Evolutionary conservation across 2,329 filamentous ascomycete species (phyloP), one percentile per base, ranked within the genome.

Genomic region (Trichoderma koningiopsis): DNA sequence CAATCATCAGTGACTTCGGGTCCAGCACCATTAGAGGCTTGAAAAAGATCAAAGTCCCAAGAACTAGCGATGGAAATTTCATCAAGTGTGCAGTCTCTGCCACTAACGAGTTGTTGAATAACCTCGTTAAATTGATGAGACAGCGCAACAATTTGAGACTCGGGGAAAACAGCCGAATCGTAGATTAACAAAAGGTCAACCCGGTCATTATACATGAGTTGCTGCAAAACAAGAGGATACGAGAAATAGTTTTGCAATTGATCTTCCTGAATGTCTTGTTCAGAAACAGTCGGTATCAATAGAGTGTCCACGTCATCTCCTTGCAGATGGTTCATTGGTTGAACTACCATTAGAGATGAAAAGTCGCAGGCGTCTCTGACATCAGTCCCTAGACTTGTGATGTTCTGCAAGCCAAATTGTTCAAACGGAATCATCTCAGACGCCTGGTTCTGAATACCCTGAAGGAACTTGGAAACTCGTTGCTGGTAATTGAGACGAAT

Each of bases 381-480:
- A 13, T 62, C 47, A 31, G 43, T 10, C 10, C 68, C 49, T 8
- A 70, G 19, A 1, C 49, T 70, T 2, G 68, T 56, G 40, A 70
- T 70, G 31, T 68, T 70, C 33, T 68, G 63, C 3, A 70, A 11
- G 14, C 68, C 68, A 29, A 55, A 67, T 24, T 70, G 68, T 37
- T 70, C 68, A 19, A 40, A 70, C 5, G 47, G 37, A 24, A 68
- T 68, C 68, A 70, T 70, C 31, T 57, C 57, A 19, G 72, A 69
- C 1, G 73, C 72, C 13, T 73, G 69, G 14, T 63, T 68, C 29
- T 73, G 72, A 16, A 74, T 56, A 24, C 49, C 37, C n/a, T 65
- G 66, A 14, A 74, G 70, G n/a, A 70, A 73, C 10, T 62, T 37
- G 1, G 58, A 63, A 19, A 70, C 70, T 4, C 62, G 53, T 57